Evolutionary conservation across 139 green algal species (phyloP), one percentile per base, ranked within the genome.

Genomic region (Ettlia oleoabundans): DNA sequence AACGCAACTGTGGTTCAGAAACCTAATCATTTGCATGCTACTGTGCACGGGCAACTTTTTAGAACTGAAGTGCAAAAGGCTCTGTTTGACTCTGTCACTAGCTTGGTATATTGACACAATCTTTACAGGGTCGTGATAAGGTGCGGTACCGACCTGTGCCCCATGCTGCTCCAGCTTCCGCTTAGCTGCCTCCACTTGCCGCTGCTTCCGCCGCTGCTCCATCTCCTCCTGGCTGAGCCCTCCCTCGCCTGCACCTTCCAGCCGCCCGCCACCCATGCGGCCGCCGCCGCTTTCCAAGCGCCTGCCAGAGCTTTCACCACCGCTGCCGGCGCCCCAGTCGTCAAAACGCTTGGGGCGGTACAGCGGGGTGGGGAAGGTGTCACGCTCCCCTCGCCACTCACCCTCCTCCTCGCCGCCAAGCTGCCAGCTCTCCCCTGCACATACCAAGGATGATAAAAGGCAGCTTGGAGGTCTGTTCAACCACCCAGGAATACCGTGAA

Each of bases 71-170:
- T n/a, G n/a, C n/a, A n/a, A n/a, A n/a, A n/a, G n/a, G n/a, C n/a
- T n/a, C n/a, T n/a, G n/a, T n/a, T n/a, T n/a, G n/a, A n/a, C n/a
- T n/a, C n/a, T n/a, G n/a, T n/a, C n/a, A n/a, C n/a, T n/a, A n/a
- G n/a, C n/a, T n/a, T n/a, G n/a, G n/a, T n/a, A n/a, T n/a, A n/a
- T n/a, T n/a, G n/a, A n/a, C n/a, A n/a, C n/a, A n/a, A n/a, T n/a
- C n/a, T n/a, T n/a, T n/a, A n/a, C n/a, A n/a, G n/a, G n/a, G n/a
- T n/a, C n/a, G n/a, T n/a, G n/a, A n/a, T n/a, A n/a, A n/a, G n/a
- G n/a, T n/a, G n/a, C n/a, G n/a, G n/a, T n/a, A n/a, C 61, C 61
- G 35, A 94, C 91, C 85, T 55, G 89, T 87, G 28, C 80, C 26
- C 80, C 80, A 10, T 53, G 38, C 67, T 68, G 62, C 78, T 78